Evolutionary conservation across 2,329 filamentous ascomycete genomes (phyloP), one percentile per base, ranked within the genome.

Genomic region (Aspergillus novoparasiticus): DNA sequence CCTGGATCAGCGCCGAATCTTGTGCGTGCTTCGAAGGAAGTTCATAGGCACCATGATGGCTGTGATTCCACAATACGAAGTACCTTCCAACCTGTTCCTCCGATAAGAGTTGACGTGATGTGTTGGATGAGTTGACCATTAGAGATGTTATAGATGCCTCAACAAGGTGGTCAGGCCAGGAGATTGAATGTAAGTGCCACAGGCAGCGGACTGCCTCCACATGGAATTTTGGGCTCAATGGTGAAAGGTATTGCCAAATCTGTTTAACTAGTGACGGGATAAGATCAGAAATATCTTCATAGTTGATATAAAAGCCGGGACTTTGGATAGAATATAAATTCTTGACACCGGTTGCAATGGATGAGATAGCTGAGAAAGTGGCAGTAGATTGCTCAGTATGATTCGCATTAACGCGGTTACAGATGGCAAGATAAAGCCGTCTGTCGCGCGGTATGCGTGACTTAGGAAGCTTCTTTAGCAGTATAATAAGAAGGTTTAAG

Each of bases 121-220:
- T 57, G 10, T 62, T 60, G 12, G 69, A 68, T 46, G 80, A 71
- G 56, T 84, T 82, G 21, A 92, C 83, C 78, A 96, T 89, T 2
- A 94, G 79, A 30, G 86, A 84, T 28, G 88, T 86, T 46, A 96
- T 87, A 0, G 91, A 87, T 28, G 92, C 92, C 76, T 97, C 94
- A 5, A 97, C 89, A 53, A 93, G 87, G 58, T 90, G 88, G 69
- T 89, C 89, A 1, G 85, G 80, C 45, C 84, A 80, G 1, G 89
- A 86, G 14, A 96, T 85, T 0, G 88, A 85, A 28, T 98, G 93
- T 58, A 99, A 81, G 68, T 93, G 88, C 92, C 95, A 96, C 45
- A 99, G 81, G 69, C 89, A 90, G 62, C 91, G 88, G 10, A 96
- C 92, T 21, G 93, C 90, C 79, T 99, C 96, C 36, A 99, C 94